A percentile compares a stretch with the other conserved stretches of the same genome.
These are phyloP conservation scores for Endocalyx cinctus DNA, from an alignment of 2,329 filamentous ascomycete genomes.

Conservation along the genomic window DNA sequence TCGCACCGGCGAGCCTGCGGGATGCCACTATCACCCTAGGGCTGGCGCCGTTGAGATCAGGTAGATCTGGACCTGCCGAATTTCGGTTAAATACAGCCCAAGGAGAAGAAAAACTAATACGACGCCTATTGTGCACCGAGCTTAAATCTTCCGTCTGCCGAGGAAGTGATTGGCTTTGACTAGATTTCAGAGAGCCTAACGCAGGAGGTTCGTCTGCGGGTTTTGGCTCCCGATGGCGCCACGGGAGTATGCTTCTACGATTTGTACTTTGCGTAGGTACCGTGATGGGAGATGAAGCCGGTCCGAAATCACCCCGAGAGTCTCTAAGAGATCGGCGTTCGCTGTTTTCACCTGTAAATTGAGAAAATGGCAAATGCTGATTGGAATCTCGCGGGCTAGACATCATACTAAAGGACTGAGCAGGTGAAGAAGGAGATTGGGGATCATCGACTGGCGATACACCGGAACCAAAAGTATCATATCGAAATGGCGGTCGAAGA, in stretches of 20 bases:
- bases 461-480: constrained; percentile 31
- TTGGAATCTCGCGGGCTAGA: constrained; percentile 60
- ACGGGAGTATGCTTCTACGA: constrained; percentile 50
- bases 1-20: constrained; percentile 21
- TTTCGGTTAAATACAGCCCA: constrained; percentile 56
- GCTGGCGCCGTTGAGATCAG: constrained; percentile 27
- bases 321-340: constrained; percentile 39
- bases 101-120: constrained; percentile 51
- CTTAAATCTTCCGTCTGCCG: constrained; percentile 54
- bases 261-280: constrained; percentile 33
- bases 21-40: constrained; percentile 22
- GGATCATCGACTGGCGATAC: constrained; percentile 40
- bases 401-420: constrained; percentile 50
- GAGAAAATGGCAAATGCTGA: constrained; percentile 52
- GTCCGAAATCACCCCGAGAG: constrained; percentile 23
- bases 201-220: constrained; percentile 54
- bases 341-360: constrained; percentile 39
- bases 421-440: constrained; percentile 59
- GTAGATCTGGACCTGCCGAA: constrained; percentile 42
- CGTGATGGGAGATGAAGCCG: constrained; percentile 37
- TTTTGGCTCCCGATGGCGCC: constrained; percentile 60
- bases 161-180: constrained; percentile 76
- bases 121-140: constrained; percentile 46
- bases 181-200: constrained; percentile 64
- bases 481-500: constrained; percentile 22